Base-by-base conservation (phyloP, 352 stramenopile genomes). In the Phytophthora europaea region DNA sequence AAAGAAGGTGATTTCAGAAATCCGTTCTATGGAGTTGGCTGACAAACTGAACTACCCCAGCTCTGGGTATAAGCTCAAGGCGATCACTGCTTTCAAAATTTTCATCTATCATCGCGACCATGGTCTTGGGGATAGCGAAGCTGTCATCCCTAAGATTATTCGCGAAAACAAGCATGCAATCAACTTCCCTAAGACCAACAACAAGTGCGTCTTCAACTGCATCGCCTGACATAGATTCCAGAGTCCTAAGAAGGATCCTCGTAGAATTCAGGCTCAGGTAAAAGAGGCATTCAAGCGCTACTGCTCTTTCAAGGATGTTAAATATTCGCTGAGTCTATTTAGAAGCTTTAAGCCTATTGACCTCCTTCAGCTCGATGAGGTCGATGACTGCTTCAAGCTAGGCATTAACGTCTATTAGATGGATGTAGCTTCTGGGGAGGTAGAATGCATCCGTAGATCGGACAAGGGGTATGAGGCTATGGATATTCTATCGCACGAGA, bases 41-140 rank as follows among this genome's bases (percentile, higher is more conserved):
- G 38, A 79, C n/a, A 61, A 34, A 22, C 56, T 79, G 3, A 70
- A 64, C 20, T 72, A 69, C 36, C 61, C 60, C 20, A 65, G 10
- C 4, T 75, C 56, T 26, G 51, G 54, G 6, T 65, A 68, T 54
- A 18, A 57, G 57, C 52, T 67, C 36, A 76, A 67, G 57, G 43
- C 47, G 22, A 73, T 67, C 31, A 67, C 56, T 51, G 54, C 33
- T 16, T 74, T 71, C 43, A 67, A 74, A 45, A 61, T 74, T 43
- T 53, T 67, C 34, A 47, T 79, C 3, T 65, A 70, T 40, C 51
- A 72, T 28, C 66, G 61, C 28, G 51, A 70, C 43, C 66, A 79
- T 40, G 58, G 40, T 6, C 16, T 79, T 0, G 62, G 72, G 18
- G 66, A 73, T 62, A 69, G 23, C 26, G 50, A 38, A 47, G 38